Evolutionary conservation across 495 filamentous ascomycete species (phyloP).

Genomic region (Daldinia loculata): DNA sequence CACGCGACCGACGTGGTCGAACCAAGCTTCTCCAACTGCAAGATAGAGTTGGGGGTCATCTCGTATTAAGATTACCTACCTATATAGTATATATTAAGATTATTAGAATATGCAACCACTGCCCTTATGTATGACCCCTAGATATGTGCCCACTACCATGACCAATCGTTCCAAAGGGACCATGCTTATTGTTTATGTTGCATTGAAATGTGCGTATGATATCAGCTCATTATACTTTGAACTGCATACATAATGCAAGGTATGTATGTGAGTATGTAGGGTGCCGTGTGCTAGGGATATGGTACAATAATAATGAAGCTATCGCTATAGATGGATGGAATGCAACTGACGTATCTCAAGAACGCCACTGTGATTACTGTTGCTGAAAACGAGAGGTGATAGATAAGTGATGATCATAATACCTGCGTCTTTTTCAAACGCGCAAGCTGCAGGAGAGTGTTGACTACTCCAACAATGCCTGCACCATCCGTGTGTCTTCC

Average conservation of each 20-base stretch:
- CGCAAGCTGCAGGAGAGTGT: constrained; percentile 45
- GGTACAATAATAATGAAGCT: constrained; percentile 20
- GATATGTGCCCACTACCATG: not conserved
- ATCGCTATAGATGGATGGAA: constrained; percentile 5
- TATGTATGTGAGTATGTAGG: not conserved
- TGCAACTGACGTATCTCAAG: constrained; percentile 10
- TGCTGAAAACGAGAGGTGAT: constrained; percentile 21
- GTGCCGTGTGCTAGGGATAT: not conserved
- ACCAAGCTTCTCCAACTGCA: not conserved
- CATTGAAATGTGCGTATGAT: not conserved
- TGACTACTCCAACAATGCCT: constrained; percentile 46
- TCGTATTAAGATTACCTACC: constrained; percentile 24
- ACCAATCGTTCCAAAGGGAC: not conserved
- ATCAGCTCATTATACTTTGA: not conserved
- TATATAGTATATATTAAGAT: not conserved
- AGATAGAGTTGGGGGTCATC: constrained; percentile 3
- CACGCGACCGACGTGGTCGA: not conserved
- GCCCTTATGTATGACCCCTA: not conserved
- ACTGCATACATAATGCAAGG: not conserved
- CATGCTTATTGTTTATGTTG: not conserved
- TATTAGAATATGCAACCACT: not conserved
- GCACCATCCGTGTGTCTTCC: constrained; percentile 48
- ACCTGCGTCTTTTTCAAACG: constrained; percentile 48
- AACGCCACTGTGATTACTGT: constrained; percentile 27
- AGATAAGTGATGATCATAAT: constrained; percentile 40